phyloP scores from a whole-genome alignment of 2,329 filamentous ascomycete genomes.

The Penicillium janthinellum region DNA sequence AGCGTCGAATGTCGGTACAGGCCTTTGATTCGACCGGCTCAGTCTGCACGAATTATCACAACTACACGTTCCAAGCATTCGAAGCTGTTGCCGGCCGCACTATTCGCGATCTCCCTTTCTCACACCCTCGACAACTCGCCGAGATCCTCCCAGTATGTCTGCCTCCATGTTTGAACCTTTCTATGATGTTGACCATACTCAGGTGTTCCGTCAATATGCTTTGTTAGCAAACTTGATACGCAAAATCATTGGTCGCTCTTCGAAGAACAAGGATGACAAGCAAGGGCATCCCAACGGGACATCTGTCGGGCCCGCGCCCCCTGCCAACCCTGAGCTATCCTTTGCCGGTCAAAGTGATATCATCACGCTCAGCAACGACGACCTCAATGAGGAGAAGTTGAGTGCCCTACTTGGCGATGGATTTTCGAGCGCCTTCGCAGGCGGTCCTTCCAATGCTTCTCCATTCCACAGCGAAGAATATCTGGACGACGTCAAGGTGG shows the following conservation, averaged over 20 bases:
- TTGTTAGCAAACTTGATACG: slow-evolving; percentile 44
- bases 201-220: slow-evolving; percentile 50
- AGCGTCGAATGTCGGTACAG: slow-evolving; percentile 37
- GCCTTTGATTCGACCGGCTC: slow-evolving; percentile 35
- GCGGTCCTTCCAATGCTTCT: slow-evolving; percentile 1
- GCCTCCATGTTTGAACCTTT: not conserved
- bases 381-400: slow-evolving; percentile 55
- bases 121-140: slow-evolving; percentile 49
- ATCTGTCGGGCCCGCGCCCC: slow-evolving; percentile 1
- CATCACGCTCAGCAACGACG: slow-evolving; percentile 44
- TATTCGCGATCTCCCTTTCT: slow-evolving; percentile 47
- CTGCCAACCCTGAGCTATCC: slow-evolving; percentile 12
- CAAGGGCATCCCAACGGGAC: slow-evolving; percentile 10
- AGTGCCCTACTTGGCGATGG: slow-evolving; percentile 51
- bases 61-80: slow-evolving; percentile 47
- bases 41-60: slow-evolving; percentile 38
- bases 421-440: not conserved
- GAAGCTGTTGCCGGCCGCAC: slow-evolving; percentile 45
- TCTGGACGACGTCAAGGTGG: slow-evolving; percentile 36
- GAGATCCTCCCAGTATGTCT: slow-evolving; percentile 45
- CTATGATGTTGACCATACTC: slow-evolving; percentile 5
- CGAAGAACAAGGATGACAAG: slow-evolving; percentile 17
- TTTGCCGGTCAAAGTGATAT: slow-evolving; percentile 21
- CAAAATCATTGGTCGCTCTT: slow-evolving; percentile 34
- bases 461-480: slow-evolving; percentile 1